phyloP scores from a whole-genome alignment of 2,329 filamentous ascomycete species.

The Pseudogymnoascus sp. region DNA sequence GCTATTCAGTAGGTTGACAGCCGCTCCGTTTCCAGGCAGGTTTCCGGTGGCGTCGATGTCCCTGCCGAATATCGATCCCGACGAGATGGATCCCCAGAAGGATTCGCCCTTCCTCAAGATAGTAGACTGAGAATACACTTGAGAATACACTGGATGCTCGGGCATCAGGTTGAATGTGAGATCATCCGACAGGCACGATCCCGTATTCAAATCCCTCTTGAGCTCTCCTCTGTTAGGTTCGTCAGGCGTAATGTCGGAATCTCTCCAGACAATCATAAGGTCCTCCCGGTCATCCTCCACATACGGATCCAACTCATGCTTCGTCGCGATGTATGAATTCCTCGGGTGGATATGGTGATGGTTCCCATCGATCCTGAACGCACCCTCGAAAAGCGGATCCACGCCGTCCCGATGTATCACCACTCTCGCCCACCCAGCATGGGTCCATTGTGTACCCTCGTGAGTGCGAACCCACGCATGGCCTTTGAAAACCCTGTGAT shows the following conservation, averaged over 20 bases:
- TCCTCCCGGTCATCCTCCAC: constrained; percentile 49
- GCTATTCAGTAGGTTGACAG: constrained; percentile 67
- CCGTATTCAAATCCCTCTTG: constrained; percentile 26
- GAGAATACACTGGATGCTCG: constrained; percentile 60
- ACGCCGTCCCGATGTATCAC: constrained; percentile 69
- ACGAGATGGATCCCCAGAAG: constrained; percentile 53
- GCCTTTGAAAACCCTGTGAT: constrained; percentile 81
- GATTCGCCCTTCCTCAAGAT: constrained; percentile 41
- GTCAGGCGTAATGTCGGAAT: constrained; percentile 70
- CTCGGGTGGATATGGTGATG: constrained; percentile 81
- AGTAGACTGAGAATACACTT: constrained; percentile 15
- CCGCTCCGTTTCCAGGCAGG: constrained; percentile 67
- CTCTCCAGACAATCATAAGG: constrained; percentile 84
- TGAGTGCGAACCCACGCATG: constrained; percentile 61
- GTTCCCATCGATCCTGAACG: constrained; percentile 72
- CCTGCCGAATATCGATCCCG: constrained; percentile 63
- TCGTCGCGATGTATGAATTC: constrained; percentile 66
- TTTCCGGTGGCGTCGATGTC: constrained; percentile 56
- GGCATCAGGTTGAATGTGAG: constrained; percentile 71
- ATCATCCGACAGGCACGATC: constrained; percentile 65
- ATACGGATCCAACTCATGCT: constrained; percentile 63
- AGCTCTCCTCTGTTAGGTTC: constrained; percentile 38
- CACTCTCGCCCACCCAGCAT: constrained; percentile 81
- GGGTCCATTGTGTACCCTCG: constrained; percentile 60
- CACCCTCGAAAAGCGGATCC: constrained; percentile 79